phyloP scores from a whole-genome alignment of 306 rosid genomes.

The Hylodesmum podocarpum region DNA sequence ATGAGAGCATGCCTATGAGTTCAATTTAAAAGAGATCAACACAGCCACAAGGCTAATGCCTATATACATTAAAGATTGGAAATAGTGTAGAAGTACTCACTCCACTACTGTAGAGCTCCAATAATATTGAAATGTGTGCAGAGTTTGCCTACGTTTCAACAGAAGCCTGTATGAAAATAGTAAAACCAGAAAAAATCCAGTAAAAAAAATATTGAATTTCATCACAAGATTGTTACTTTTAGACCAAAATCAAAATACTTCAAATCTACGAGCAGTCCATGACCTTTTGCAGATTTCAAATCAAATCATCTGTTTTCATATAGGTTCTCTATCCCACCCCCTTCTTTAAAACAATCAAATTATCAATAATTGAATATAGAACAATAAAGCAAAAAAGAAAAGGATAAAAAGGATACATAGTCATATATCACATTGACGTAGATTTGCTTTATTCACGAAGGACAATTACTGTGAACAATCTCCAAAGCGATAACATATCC shows the following conservation, averaged over 20 bases:
- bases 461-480: background rate
- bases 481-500: conserved; percentile 5
- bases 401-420: background rate
- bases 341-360: background rate
- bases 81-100: background rate
- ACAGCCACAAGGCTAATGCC: background rate
- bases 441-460: background rate
- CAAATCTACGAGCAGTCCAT: background rate
- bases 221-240: background rate
- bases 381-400: background rate
- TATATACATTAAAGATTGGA: background rate
- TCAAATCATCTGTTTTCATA: background rate
- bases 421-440: background rate
- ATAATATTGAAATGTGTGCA: background rate
- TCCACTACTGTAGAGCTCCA: background rate
- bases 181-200: background rate
- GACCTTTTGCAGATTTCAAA: background rate
- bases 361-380: background rate
- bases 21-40: background rate
- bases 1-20: background rate
- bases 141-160: background rate
- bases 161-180: background rate
- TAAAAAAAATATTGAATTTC: background rate
- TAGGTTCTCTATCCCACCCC: background rate
- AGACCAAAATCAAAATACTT: background rate